These are phyloP conservation scores for Baeospora myosura DNA, from an alignment of 1,284 basidiomycete genomes.

Conservation along the genomic window DNA sequence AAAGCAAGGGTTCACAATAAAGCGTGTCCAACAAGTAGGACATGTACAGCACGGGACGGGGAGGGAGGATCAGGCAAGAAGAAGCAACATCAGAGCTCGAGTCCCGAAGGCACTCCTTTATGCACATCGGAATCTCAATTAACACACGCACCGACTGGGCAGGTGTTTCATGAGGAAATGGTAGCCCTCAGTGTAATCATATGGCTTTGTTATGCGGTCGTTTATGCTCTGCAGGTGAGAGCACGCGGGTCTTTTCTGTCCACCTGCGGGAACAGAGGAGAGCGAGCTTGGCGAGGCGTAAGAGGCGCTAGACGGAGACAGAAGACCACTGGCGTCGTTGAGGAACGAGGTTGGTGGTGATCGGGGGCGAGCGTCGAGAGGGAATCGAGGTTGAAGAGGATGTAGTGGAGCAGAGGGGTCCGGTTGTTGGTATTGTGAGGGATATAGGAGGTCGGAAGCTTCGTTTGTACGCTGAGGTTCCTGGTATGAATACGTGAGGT, in stretches of 20 bases:
- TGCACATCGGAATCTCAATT: slow-evolving; percentile 22
- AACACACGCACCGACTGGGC: slow-evolving; percentile 63
- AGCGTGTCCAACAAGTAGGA: slow-evolving; percentile 8
- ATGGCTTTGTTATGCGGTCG: slow-evolving; percentile 69
- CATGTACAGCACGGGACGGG: slow-evolving; percentile 5
- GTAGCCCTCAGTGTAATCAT: slow-evolving; percentile 91
- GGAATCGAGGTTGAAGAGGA: slow-evolving; percentile 42
- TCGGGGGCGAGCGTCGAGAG: slow-evolving; percentile 35
- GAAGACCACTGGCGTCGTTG: slow-evolving; percentile 27
- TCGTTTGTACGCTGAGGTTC: slow-evolving; percentile 24
- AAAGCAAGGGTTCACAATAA: slow-evolving; percentile 4
- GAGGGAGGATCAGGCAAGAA: slow-evolving; percentile 14
- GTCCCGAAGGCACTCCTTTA: slow-evolving; percentile 31
- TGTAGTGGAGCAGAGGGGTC: slow-evolving; percentile 25
- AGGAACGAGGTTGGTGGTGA: slow-evolving; percentile 31
- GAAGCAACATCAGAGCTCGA: slow-evolving; percentile 34
- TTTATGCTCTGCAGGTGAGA: slow-evolving; percentile 69
- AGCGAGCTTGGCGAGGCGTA: slow-evolving; percentile 21
- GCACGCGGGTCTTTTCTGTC: too few species aligned
- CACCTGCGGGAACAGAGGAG: slow-evolving; percentile 23
- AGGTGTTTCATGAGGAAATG: slow-evolving; percentile 92
- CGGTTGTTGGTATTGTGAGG: slow-evolving; percentile 24
- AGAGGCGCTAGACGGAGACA: slow-evolving; percentile 35
- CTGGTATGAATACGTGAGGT: slow-evolving; percentile 40
- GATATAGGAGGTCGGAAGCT: slow-evolving; percentile 23